Percentiles rank a stretch among this genome's conserved stretches.
Conservation (phyloP, 1,284 basidiomycete genomes). For the Cryptococcus depauperatus region DNA sequence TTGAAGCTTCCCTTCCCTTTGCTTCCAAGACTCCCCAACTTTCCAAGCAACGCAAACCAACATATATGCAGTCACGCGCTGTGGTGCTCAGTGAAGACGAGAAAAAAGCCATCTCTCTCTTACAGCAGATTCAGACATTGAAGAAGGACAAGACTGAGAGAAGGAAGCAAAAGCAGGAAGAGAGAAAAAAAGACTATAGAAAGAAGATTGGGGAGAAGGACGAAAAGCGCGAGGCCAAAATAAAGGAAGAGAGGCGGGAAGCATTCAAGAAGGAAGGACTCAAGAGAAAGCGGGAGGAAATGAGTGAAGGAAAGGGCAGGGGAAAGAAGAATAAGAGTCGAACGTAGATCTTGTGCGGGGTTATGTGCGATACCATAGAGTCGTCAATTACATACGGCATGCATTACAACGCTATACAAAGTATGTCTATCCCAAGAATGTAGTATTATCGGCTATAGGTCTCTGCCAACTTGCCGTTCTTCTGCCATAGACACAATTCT, state of each 20-base stretch:
- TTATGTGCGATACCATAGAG: too few species aligned
- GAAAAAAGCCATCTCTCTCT: constrained; percentile 78
- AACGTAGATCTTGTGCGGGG: too few species aligned
- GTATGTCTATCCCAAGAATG: too few species aligned
- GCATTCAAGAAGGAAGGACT: constrained; percentile 65
- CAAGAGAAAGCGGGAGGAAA: constrained; percentile 51
- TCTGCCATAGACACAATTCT: too few species aligned
- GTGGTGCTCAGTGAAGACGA: constrained; percentile 94
- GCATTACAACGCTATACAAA: too few species aligned
- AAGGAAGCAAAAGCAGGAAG: constrained; percentile 74
- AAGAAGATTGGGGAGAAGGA: constrained; percentile 68
- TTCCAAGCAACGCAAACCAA: constrained; percentile 62
- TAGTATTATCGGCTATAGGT: too few species aligned
- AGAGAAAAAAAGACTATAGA: constrained; percentile 53
- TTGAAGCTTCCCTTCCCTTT: constrained; percentile 83
- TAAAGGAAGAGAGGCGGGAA: constrained; percentile 70
- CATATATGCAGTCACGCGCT: constrained; percentile 84
- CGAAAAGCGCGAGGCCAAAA: constrained; percentile 58
- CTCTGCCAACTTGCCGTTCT: too few species aligned
- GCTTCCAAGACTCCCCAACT: constrained; percentile 84
- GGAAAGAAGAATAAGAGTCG: constrained; percentile 16
- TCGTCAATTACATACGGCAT: too few species aligned
- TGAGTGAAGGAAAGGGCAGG: constrained; percentile 18
- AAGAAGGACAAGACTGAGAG: constrained; percentile 74
- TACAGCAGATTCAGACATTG: constrained; percentile 91